phyloP scores from a whole-genome alignment of 371 early-diverging fungal species.

The Homolaphlyctis polyrhiza region DNA sequence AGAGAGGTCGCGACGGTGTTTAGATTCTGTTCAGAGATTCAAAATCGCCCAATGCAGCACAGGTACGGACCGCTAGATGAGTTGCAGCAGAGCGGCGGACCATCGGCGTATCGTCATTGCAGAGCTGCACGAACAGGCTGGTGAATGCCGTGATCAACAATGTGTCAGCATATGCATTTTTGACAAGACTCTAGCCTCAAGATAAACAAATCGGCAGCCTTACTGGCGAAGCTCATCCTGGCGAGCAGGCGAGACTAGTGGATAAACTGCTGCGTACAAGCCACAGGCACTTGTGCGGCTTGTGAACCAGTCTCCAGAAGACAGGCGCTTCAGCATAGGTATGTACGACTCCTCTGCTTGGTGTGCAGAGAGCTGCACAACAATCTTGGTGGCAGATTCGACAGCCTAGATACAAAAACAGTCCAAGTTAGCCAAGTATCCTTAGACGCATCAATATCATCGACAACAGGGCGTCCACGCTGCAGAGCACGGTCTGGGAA shows the following conservation, averaged over 20 bases:
- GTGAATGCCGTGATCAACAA: not conserved
- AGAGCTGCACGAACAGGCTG: conserved; percentile 60
- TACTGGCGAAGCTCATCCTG: conserved; percentile 83
- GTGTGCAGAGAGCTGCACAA: conserved; percentile 56
- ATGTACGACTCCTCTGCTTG: conserved; percentile 86
- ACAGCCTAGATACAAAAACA: conserved; percentile 72
- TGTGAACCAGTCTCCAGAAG: conserved; percentile 96
- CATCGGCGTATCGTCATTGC: conserved; percentile 96
- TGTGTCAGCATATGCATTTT: conserved; percentile 1
- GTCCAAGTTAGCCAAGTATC: not conserved
- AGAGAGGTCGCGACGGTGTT: not conserved
- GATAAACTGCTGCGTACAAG: conserved; percentile 79
- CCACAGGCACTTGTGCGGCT: conserved; percentile 91
- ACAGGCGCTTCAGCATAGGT: conserved; percentile 85
- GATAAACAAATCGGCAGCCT: conserved; percentile 9
- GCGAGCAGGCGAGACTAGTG: conserved; percentile 58
- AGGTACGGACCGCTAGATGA: conserved; percentile 66
- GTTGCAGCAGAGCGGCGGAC: conserved; percentile 92
- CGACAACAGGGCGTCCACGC: conserved; percentile 2
- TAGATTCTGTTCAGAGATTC: not conserved
- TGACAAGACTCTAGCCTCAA: conserved; percentile 20
- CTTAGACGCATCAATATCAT: not conserved
- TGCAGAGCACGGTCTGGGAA: too few species aligned
- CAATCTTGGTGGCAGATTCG: conserved; percentile 82
- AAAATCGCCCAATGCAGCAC: not conserved